Evolutionary conservation across 2,329 filamentous ascomycete species (phyloP), one percentile per base, ranked within the genome.

Genomic region (Talaromyces sp.): DNA sequence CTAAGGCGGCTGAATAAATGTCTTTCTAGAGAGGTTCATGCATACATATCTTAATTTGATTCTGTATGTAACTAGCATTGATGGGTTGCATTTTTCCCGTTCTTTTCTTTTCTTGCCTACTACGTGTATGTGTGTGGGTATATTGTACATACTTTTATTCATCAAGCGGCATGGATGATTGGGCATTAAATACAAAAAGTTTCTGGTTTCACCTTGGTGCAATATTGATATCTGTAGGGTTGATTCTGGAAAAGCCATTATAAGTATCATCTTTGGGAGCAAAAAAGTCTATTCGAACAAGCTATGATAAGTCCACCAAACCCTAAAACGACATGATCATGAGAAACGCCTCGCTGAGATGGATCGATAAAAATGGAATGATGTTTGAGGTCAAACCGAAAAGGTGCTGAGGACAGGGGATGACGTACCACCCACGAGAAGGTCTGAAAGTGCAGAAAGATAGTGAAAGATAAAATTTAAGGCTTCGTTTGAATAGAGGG

Each of bases 121-220:
- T 49, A 49, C 22, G 13, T 16, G 2, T 2, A 7, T 16, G 47
- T 52, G 27, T 31, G 9, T 47, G 10, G 49, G 49, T 52, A n/a
- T 10, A 56, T 22, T 56, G 45, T 58, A 59, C 19, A 64, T 64
- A n/a, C 22, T 47, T 37, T 41, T 49, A 24, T 56, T 56, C 43
- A 37, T 49, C 33, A 22, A 49, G 57, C 49, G 47, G n/a, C 50
- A 27, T 63, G 16, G 39, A 57, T 58, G 61, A 43, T 54, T 63
- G 24, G 50, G 61, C 27, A 37, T 58, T 41, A 63, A 63, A 63
- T 63, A 45, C 37, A 63, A 64, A 64, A 60, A 60, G 41, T 64
- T 56, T 64, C 54, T 57, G 61, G 37, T 63, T 57, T 43, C 35
- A 41, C 33, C 19, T 31, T 31, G 27, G 43, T 19, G 3, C n/a